Percentiles rank a stretch among this genome's conserved stretches.
These are phyloP conservation scores for Microstegium vimineum DNA, from an alignment of 176 grass and related monocot genomes.

Conservation along the genomic window DNA sequence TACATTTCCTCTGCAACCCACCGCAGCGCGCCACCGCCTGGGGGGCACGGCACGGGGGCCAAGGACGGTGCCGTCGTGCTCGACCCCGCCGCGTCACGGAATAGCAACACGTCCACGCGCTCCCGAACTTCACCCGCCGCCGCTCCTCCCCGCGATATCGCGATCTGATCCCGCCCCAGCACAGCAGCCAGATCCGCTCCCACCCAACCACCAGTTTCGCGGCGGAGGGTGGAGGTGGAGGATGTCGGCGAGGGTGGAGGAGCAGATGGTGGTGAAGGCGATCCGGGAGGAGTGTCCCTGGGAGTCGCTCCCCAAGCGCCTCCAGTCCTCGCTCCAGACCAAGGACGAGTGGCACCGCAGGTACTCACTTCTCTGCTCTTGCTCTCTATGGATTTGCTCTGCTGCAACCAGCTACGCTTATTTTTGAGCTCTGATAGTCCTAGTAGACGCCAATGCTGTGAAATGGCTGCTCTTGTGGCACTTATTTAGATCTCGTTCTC, in stretches of 20 bases:
- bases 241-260: conserved; percentile 65
- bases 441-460: not conserved
- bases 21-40: conserved; percentile 7
- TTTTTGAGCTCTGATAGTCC: not conserved
- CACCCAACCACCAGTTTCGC: not conserved
- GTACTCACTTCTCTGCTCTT: conserved; percentile 8
- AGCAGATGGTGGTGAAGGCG: conserved; percentile 85
- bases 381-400: conserved; percentile 4
- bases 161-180: conserved; percentile 22
- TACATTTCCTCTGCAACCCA: not conserved
- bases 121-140: not conserved
- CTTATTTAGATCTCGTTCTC: conserved; percentile 17
- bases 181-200: conserved; percentile 35
- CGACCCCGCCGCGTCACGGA: not conserved
- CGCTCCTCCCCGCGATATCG: conserved; percentile 10
- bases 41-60: not conserved
- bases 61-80: not conserved
- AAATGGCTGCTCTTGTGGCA: not conserved
- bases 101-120: not conserved
- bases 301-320: conserved; percentile 88
- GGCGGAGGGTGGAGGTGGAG: conserved; percentile 12
- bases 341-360: conserved; percentile 96
- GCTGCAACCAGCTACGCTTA: not conserved
- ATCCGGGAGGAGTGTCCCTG: conserved; percentile 85
- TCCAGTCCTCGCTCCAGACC: conserved; percentile 57